phyloP scores from a whole-genome alignment of 2,329 filamentous ascomycete genomes.

The Pyrenochaeta sp. region DNA sequence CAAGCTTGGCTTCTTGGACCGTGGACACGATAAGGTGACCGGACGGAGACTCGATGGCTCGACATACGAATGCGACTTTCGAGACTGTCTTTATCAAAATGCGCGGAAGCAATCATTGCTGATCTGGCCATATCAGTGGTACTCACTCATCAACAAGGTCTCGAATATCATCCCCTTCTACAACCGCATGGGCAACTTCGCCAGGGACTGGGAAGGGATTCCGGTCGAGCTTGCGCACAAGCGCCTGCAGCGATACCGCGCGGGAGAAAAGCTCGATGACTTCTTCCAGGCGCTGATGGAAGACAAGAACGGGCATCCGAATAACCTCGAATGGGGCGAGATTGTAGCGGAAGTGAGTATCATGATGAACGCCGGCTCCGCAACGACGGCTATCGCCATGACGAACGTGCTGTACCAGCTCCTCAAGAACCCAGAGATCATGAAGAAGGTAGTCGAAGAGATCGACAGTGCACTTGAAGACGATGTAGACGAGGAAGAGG shows the following conservation, averaged over 20 bases:
- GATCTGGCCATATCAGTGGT: constrained; percentile 63
- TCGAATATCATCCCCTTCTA: constrained; percentile 59
- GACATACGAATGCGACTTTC: constrained; percentile 57
- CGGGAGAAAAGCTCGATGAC: constrained; percentile 65
- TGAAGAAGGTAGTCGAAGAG: constrained; percentile 36
- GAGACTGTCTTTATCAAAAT: constrained; percentile 61
- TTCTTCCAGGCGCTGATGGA: constrained; percentile 67
- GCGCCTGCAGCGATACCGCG: constrained; percentile 56
- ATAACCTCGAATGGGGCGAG: constrained; percentile 65
- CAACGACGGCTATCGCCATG: constrained; percentile 63
- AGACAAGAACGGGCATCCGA: constrained; percentile 55
- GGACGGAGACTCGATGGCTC: constrained; percentile 58
- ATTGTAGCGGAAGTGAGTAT: constrained; percentile 64
- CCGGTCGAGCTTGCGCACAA: constrained; percentile 56
- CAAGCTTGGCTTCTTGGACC: constrained; percentile 61
- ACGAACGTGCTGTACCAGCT: constrained; percentile 63
- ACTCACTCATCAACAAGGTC: constrained; percentile 57
- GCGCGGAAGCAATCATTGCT: constrained; percentile 61
- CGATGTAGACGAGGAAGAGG: constrained; percentile 35
- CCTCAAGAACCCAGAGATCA: constrained; percentile 55
- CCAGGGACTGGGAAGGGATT: constrained; percentile 58
- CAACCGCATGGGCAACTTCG: constrained; percentile 50
- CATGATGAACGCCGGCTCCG: constrained; percentile 61
- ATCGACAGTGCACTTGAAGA: constrained; percentile 39
- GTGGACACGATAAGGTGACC: constrained; percentile 56